Conservation (phyloP, 2,329 filamentous ascomycete species). For the Nigrospora oryzae region DNA sequence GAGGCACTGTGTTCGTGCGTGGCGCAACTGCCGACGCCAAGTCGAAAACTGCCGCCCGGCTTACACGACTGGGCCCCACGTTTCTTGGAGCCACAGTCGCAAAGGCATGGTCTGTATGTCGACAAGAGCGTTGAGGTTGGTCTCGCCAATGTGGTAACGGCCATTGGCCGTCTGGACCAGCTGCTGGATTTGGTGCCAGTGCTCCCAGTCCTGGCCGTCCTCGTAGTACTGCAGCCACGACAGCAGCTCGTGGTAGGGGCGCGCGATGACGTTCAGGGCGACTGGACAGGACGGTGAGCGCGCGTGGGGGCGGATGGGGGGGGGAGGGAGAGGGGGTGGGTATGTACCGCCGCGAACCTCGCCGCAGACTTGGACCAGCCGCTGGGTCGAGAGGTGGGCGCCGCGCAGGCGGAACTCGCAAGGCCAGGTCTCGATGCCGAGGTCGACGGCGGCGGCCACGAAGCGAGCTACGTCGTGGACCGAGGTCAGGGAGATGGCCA, state of each 20-base stretch:
- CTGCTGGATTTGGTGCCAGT: slow-evolving; percentile 47
- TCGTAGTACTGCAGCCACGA: slow-evolving; percentile 31
- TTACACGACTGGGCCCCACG: slow-evolving; percentile 27
- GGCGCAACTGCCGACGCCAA: no score
- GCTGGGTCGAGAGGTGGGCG: slow-evolving; percentile 52
- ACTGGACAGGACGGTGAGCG: slow-evolving; percentile 11
- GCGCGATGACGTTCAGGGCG: slow-evolving; percentile 26
- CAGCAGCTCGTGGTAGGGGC: slow-evolving; percentile 30
- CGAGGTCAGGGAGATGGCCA: slow-evolving; percentile 58
- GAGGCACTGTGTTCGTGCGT: no score
- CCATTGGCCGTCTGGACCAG: slow-evolving; percentile 61
- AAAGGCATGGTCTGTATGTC: slow-evolving; percentile 41
- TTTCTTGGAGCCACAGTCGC: slow-evolving; percentile 42
- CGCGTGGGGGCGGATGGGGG: no score
- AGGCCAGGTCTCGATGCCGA: slow-evolving; percentile 55
- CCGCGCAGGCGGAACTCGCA: slow-evolving; percentile 60
- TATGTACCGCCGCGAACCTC: slow-evolving; percentile 38
- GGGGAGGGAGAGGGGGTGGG: no score
- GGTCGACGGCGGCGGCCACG: slow-evolving; percentile 59
- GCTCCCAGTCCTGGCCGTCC: slow-evolving; percentile 37
- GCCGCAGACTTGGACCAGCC: slow-evolving; percentile 45
- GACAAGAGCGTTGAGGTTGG: slow-evolving; percentile 49
- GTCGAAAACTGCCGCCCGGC: slow-evolving; percentile 1
- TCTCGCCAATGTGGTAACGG: slow-evolving; percentile 53
- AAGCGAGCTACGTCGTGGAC: slow-evolving; percentile 64